phyloP scores from a whole-genome alignment of 2,329 filamentous ascomycete species.

The Rhynchosporium graminicola region DNA sequence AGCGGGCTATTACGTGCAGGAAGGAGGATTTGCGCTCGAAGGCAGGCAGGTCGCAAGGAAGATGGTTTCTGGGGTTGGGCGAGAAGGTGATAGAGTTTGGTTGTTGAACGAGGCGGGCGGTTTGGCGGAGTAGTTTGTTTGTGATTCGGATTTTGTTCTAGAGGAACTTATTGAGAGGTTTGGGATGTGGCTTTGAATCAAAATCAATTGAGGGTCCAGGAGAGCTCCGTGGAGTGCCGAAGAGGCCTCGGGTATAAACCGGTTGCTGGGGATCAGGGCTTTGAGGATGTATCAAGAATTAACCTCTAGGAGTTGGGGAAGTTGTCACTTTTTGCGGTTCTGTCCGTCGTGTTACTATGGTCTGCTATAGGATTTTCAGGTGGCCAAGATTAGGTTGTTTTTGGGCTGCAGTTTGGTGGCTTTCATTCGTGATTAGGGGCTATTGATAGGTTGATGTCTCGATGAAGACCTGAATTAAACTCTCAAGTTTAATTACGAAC shows the following conservation, averaged over 20 bases:
- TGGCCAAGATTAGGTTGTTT: constrained; percentile 4
- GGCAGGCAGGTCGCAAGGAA: constrained; percentile 1
- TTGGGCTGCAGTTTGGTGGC: background rate
- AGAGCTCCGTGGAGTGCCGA: constrained; percentile 8
- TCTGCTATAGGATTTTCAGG: constrained; percentile 2
- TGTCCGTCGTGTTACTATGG: constrained; percentile 11
- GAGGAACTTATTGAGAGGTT: background rate
- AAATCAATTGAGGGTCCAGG: background rate
- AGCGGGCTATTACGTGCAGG: constrained; percentile 19
- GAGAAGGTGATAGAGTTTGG: background rate
- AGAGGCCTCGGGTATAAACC: background rate
- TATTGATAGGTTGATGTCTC: background rate
- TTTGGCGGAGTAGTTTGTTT: background rate
- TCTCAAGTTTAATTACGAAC: background rate
- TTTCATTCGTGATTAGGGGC: constrained; percentile 4
- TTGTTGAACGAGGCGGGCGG: background rate
- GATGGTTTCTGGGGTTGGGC: background rate
- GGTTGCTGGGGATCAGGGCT: background rate
- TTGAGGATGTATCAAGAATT: background rate
- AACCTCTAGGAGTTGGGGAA: background rate
- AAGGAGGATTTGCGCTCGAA: background rate
- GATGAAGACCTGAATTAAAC: background rate
- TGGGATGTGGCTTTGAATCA: background rate
- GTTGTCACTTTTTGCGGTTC: background rate
- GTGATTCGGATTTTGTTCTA: background rate